A percentile compares a stretch with the other conserved stretches of the same genome.
These are phyloP conservation scores for Aspergillus costaricaensis DNA, from an alignment of 2,329 filamentous ascomycete genomes.

Conservation along the genomic window DNA sequence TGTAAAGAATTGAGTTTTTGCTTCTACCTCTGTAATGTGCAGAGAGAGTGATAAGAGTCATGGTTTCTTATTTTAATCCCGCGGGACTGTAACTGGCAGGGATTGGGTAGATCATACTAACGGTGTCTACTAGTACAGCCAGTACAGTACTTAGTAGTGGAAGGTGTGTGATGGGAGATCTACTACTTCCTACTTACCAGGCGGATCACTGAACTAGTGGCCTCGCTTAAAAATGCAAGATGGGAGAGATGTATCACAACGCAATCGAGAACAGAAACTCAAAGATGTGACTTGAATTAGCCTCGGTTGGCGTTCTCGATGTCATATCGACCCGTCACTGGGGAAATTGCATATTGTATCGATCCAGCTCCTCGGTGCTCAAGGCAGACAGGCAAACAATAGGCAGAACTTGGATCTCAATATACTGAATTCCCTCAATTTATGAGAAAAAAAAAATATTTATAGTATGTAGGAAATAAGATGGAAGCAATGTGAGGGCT, in stretches of 20 bases:
- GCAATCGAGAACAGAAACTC: background rate
- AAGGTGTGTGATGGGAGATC: background rate
- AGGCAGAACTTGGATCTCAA: background rate
- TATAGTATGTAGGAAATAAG: background rate
- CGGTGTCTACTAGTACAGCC: background rate
- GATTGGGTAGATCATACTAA: background rate
- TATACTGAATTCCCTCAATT: background rate
- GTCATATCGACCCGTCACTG: conserved; percentile 6
- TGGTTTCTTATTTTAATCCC: background rate
- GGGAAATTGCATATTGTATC: background rate
- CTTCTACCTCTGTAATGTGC: background rate
- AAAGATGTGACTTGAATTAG: background rate
- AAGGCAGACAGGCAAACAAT: background rate
- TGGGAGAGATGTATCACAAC: background rate
- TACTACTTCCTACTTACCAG: background rate
- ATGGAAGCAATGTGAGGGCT: background rate
- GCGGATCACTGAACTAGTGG: background rate
- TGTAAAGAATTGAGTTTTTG: background rate
- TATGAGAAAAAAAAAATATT: no score
- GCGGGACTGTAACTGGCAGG: background rate
- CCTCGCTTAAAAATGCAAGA: background rate
- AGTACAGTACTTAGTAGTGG: background rate
- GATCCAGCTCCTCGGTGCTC: no score
- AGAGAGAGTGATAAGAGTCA: background rate
- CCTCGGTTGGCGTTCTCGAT: background rate